Evolutionary conservation across 768 basidiomycete species (phyloP).

Genomic region (Panaeolus papilionaceus): DNA sequence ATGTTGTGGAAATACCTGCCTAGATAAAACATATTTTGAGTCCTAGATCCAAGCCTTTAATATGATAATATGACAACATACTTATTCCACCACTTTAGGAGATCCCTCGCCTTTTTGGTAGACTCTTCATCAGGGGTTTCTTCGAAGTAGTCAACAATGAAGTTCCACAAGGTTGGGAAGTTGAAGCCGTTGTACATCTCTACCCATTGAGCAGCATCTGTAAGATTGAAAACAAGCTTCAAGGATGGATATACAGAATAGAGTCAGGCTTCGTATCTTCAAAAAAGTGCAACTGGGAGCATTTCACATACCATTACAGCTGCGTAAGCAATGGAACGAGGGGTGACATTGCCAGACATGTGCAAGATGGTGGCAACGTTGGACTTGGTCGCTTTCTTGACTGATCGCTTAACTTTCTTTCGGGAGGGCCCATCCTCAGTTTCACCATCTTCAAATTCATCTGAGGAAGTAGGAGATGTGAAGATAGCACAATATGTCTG

Average conservation of each 20-base stretch:
- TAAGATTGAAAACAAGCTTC: slow-evolving; percentile 22
- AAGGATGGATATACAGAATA: slow-evolving; percentile 26
- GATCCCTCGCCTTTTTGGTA: neutral
- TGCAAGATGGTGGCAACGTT: slow-evolving; percentile 23
- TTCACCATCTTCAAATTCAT: slow-evolving; percentile 12
- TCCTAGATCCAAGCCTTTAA: too few relatives aligned
- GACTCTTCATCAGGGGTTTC: slow-evolving; percentile 18
- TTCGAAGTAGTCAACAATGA: too few relatives aligned
- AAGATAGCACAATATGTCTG: too few relatives aligned
- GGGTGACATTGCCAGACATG: slow-evolving; percentile 30
- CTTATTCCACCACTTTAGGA: slow-evolving; percentile 29
- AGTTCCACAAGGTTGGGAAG: slow-evolving; percentile 25
- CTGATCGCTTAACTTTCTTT: neutral
- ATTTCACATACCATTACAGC: too few relatives aligned
- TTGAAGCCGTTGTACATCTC: slow-evolving; percentile 25
- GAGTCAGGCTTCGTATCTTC: slow-evolving; percentile 6
- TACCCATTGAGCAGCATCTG: slow-evolving; percentile 27
- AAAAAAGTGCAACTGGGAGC: slow-evolving; percentile 31
- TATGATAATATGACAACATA: too few relatives aligned
- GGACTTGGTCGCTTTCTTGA: slow-evolving; percentile 4
- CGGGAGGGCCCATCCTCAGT: slow-evolving; percentile 15
- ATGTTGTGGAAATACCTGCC: too few relatives aligned
- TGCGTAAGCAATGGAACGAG: slow-evolving; percentile 36
- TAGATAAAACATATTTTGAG: too few relatives aligned
- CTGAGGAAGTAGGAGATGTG: too few relatives aligned